A percentile compares a stretch with the other conserved stretches of the same genome.
These are phyloP conservation scores for Sclerotinia nivalis DNA, from an alignment of 2,329 filamentous ascomycete species.

Conservation along the genomic window DNA sequence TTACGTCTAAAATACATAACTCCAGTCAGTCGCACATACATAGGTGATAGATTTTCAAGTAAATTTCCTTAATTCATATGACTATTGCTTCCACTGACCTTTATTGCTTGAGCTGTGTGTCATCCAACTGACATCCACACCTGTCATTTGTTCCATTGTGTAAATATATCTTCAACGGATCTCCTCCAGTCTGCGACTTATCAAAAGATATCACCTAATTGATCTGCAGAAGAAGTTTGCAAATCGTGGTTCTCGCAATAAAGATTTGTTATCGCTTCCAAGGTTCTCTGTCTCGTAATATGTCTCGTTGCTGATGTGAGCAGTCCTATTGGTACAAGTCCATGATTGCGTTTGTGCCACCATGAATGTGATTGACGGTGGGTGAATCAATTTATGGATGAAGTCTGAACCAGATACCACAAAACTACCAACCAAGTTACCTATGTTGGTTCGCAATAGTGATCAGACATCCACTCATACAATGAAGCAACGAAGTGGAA, in stretches of 20 bases:
- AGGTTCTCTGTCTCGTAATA: conserved; percentile 1
- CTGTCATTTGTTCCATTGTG: conserved; percentile 41
- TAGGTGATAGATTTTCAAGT: conserved; percentile 1
- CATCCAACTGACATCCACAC: conserved; percentile 42
- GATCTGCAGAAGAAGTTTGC: not conserved
- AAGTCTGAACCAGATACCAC: conserved; percentile 4
- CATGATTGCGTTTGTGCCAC: conserved; percentile 23
- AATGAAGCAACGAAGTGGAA: conserved; percentile 11
- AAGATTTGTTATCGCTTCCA: conserved; percentile 15
- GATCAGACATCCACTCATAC: not conserved
- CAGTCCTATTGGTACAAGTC: conserved; percentile 19
- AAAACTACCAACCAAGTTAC: not conserved
- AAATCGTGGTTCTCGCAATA: conserved; percentile 2
- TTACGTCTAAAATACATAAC: conserved; percentile 7
- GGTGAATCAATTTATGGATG: not conserved
- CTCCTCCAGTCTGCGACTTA: not conserved
- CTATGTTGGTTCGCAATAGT: conserved; percentile 11
- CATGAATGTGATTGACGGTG: conserved; percentile 15
- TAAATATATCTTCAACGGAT: not conserved
- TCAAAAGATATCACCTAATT: not conserved
- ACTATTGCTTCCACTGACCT: conserved; percentile 35
- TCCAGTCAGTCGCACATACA: conserved; percentile 5
- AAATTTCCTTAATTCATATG: conserved; percentile 35
- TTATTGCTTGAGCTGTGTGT: conserved; percentile 36
- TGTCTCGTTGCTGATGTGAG: conserved; percentile 24